Evolutionary conservation across 1,139 yeast genomes (phyloP), one percentile per base, ranked within the genome.

Genomic region (Suhomyces terraborum): DNA sequence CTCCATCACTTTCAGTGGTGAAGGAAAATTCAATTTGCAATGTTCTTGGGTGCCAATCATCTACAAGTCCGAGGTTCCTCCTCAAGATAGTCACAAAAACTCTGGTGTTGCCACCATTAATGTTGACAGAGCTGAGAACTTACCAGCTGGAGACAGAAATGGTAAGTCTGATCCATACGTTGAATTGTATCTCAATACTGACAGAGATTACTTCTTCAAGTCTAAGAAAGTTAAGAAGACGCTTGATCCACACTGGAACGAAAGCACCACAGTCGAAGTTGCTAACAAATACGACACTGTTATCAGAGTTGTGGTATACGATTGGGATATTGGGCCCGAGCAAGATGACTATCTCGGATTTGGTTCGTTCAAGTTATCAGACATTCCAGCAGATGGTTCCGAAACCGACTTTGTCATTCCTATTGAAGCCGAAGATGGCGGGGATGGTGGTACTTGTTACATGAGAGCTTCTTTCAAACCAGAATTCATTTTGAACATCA

Each of bases 111-210:
- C 91, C 48, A 72, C 75, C n/a, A 73, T 89, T 24, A 79, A 76
- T 27, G 75, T 87, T 10, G 52, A 82, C 36, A 73, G 73, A 41
- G 98, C 94, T 3, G 75, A 74, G n/a, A 79, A 79, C 39, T 74
- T 94, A 48, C 78, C 84, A 37, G 75, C 96, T 10, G 94, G 93
- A 19, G 99, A 93, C 62, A 72, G 88, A 20, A 84, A 85, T 51
- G 98, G 98, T 41, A 85, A 84, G 59, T 88, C 96, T 7, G 99
- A 93, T 64, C 99, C 99, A 46, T 93, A 82, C 58, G 75, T 82
- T 44, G 77, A 82, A 55, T 75, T 88, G 45, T 79, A 66, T 54
- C 64, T 88, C 56, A 80, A 88, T 58, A 82, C 83, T 21, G 76
- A 68, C 36, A 71, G 75, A 47, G 80, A 82, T 8, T 66, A 66